Evolutionary conservation across 2,329 filamentous ascomycete genomes (phyloP).

Genomic region (Fusarium temperatum): DNA sequence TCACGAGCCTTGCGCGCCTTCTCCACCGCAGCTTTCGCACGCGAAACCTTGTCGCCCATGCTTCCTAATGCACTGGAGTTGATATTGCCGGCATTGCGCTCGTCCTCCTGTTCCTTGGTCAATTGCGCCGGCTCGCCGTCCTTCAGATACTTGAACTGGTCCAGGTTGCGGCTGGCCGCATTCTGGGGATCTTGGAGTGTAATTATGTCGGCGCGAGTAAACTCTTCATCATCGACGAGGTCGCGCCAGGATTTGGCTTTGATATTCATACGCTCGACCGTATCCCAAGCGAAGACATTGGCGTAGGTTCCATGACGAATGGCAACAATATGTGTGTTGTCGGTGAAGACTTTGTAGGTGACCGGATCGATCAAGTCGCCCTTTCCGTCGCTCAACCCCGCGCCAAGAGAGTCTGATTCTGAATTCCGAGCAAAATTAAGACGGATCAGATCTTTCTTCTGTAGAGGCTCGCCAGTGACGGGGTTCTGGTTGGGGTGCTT

Average conservation of each 20-base stretch:
- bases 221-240: constrained; percentile 85
- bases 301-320: constrained; percentile 82
- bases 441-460: constrained; percentile 85
- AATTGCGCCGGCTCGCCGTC: constrained; percentile 77
- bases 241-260: constrained; percentile 97
- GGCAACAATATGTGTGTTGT: constrained; percentile 96
- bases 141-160: constrained; percentile 87
- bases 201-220: constrained; percentile 90
- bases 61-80: constrained; percentile 84
- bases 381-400: constrained; percentile 60
- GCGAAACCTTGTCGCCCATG: constrained; percentile 81
- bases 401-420: constrained; percentile 64
- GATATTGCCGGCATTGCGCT: constrained; percentile 72
- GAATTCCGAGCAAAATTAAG: constrained; percentile 93
- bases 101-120: constrained; percentile 75
- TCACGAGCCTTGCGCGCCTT: constrained; percentile 81
- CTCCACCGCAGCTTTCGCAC: constrained; percentile 93
- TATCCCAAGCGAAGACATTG: constrained; percentile 97
- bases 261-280: constrained; percentile 92
- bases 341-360: constrained; percentile 96
- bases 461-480: constrained; percentile 81
- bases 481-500: constrained; percentile 90
- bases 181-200: constrained; percentile 97
- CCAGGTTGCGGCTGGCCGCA: constrained; percentile 81
- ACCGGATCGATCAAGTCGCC: constrained; percentile 95